Evolutionary conservation across 371 early-diverging fungal species (phyloP), one percentile per base, ranked within the genome.

Genomic region (Mucor saturninus): DNA sequence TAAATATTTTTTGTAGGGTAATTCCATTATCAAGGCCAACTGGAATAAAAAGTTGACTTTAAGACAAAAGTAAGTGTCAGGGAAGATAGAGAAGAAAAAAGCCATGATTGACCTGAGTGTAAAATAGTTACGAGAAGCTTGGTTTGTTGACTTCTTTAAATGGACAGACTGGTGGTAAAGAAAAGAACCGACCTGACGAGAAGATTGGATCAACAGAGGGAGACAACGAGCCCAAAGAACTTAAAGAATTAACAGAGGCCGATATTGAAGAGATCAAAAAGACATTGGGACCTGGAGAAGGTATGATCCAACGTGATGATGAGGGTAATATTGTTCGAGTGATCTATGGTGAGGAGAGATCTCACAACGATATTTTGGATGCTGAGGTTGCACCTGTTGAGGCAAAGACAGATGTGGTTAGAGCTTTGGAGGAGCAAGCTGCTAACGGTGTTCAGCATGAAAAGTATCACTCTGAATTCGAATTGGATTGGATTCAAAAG

Each of bases 271-370:
- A 78, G 59, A 57, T 83, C 40, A 80, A 75, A 69, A 77, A 67
- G 63, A 65, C 70, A 21, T 77, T 83, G 35, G 76, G 74, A 11
- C 84, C 85, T 52, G 91, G 88, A 40, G 88, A 87, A 68, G 93
- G 91, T 80, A 73, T 91, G 32, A 91, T 93, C 61, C 89, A 92
- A 69, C 87, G 93, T 55, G 93, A 92, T 69, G 90, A 86, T n/a
- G 84, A 86, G n/a, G 94, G 94, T 42, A 91, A 91, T 59, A 80
- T 93, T 15, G 65, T 87, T 40, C 87, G 88, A 8, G 80, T 92
- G n/a, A 85, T 91, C 68, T 75, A 89, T 15, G 90, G 86, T 46
- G 79, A 85, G 45, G 67, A 72, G 38, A 80, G 76, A 71, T 69
- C 79, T 15, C 82, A 84, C 56, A 79, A 86, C 42, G 88, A 89